These are phyloP conservation scores for Ceratobasidium sp. DNA, from an alignment of 1,284 basidiomycete genomes.

Conservation along the genomic window DNA sequence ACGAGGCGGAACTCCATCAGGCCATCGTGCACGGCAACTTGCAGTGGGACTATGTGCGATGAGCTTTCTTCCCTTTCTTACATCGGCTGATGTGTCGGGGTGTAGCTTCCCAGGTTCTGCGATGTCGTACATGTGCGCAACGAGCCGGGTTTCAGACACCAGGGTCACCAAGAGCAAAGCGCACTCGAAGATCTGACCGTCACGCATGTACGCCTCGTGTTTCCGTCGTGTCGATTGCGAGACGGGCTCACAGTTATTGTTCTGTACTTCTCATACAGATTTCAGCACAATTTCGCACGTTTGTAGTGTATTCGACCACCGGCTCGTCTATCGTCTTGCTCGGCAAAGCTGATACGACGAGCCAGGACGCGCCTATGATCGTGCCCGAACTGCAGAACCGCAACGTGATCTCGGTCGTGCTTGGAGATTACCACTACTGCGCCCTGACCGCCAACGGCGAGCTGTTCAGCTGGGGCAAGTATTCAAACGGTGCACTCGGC, in stretches of 20 bases:
- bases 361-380: conserved; percentile 61
- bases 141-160: conserved; percentile 55
- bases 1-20: conserved; percentile 49
- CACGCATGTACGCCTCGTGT: conserved; percentile 64
- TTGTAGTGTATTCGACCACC: conserved; percentile 77
- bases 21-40: conserved; percentile 34
- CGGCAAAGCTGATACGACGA: conserved; percentile 58
- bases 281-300: conserved; percentile 80
- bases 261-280: conserved; percentile 61
- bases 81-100: conserved; percentile 12
- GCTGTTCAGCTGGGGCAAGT: conserved; percentile 83
- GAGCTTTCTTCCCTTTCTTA: conserved; percentile 16
- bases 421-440: conserved; percentile 89
- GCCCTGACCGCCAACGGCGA: conserved; percentile 80
- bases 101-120: conserved; percentile 72
- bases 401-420: conserved; percentile 78
- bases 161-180: conserved; percentile 46
- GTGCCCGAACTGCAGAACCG: conserved; percentile 74
- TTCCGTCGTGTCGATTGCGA: conserved; percentile 36
- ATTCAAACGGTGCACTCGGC: conserved; percentile 79
- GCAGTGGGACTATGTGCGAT: conserved; percentile 74
- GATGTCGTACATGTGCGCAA: conserved; percentile 60
- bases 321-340: conserved; percentile 72
- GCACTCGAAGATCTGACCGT: conserved; percentile 61
- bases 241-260: conserved; percentile 29